Percentiles rank a stretch among this genome's conserved stretches.
These are phyloP conservation scores for Solanum acaule DNA, from an alignment of 257 asterid genomes.

Conservation along the genomic window DNA sequence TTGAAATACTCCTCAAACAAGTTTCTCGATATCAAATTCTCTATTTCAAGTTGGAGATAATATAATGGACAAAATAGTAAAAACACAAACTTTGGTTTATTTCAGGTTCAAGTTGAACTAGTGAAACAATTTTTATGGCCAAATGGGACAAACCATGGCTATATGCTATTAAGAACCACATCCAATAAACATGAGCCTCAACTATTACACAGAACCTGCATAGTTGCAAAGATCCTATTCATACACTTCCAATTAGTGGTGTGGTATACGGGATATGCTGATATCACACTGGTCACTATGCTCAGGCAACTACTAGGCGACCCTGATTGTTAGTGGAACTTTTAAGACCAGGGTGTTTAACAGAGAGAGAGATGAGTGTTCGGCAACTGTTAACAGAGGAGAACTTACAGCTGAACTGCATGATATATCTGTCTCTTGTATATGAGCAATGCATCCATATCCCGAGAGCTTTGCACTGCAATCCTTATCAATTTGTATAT, in stretches of 20 bases:
- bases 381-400: background rate
- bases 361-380: background rate
- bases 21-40: background rate
- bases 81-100: background rate
- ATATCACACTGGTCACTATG: background rate
- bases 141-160: background rate
- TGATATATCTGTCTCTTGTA: slow-evolving; percentile 72
- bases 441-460: slow-evolving; percentile 79
- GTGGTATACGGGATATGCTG: background rate
- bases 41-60: background rate
- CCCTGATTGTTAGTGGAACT: background rate
- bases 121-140: background rate
- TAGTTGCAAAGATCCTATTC: background rate
- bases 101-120: background rate
- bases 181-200: background rate
- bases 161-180: background rate
- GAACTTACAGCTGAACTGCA: slow-evolving; percentile 44
- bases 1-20: background rate
- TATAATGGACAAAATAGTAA: background rate
- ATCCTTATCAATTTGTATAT: slow-evolving; percentile 89
- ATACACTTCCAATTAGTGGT: background rate
- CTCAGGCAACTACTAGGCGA: background rate
- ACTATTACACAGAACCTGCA: background rate
- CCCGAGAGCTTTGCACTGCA: slow-evolving; percentile 96
- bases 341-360: background rate